Base-by-base conservation (phyloP, 768 basidiomycete species). In the Kwoniella europaea region DNA sequence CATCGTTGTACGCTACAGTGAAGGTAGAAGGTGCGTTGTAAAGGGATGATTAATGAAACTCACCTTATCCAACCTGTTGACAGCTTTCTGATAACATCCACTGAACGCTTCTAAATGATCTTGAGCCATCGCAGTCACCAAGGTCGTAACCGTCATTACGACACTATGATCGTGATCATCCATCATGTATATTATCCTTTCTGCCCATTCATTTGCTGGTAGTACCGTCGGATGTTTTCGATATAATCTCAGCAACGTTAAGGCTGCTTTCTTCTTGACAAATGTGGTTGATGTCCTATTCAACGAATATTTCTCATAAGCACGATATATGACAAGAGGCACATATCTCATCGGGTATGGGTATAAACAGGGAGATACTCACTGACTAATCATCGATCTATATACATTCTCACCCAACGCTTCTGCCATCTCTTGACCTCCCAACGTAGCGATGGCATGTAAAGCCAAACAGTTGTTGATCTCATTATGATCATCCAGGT, bases 371-470 rank as follows among this genome's bases (percentile, higher is more conserved):
- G 18, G 50, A n/a, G 18, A 2, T n/a, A 83, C 86, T 77, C 80
- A 98, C 96, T 93, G 93, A 71, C 93, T 96, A 74, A 99, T 98
- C 63, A 99, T 86, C 22, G 97, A 85, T 59, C 95, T 88, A 84
- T 98, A 96, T 1, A 99, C 97, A 77, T 96, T 94, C 77, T 93
- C 92, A 10, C 88, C 90, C 55, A 99, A 86, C 7, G 94, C 91
- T 82, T 99, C 97, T 9, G 97, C 96, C 94, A 99, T 99, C 84
- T 98, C 97, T 77, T 91, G 92, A 53, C 95, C 92, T 57, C 97
- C 97, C 24, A 99, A 92, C 76, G 98, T 99, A 10, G 97, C 97
- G 75, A 99, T 98, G 16, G 97, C 97, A 78, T 99, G 97, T 66
- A 99, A 85, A 2, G 97, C 97, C 67, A 99, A 87, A 79, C 97